Percentiles rank a stretch among this genome's conserved stretches.
Evolutionary conservation across 768 basidiomycete genomes (phyloP).

Genomic region (Lentinula guzmanii): DNA sequence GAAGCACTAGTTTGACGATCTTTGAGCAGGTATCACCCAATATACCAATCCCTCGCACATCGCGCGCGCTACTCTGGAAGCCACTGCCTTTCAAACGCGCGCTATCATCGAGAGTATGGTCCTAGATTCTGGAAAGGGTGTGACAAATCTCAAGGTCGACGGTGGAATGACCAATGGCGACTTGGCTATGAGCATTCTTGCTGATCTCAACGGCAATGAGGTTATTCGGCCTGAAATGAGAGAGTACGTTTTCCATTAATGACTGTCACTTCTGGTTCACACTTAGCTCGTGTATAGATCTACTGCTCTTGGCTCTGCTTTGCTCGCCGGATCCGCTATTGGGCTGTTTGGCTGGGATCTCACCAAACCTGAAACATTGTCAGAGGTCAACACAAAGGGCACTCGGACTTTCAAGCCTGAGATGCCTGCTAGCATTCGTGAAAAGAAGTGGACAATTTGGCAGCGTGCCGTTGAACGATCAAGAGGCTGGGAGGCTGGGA

Average conservation of each 20-base stretch:
- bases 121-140: slow-evolving; percentile 70
- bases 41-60: slow-evolving; percentile 92
- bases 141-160: slow-evolving; percentile 89
- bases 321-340: slow-evolving; percentile 88
- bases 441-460: slow-evolving; percentile 76
- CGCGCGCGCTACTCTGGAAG: slow-evolving; percentile 91
- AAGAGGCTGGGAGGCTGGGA: slow-evolving; percentile 60
- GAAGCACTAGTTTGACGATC: neutral
- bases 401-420: slow-evolving; percentile 62
- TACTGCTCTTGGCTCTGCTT: slow-evolving; percentile 93
- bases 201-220: slow-evolving; percentile 86
- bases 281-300: slow-evolving; percentile 45
- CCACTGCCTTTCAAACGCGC: slow-evolving; percentile 92
- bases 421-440: slow-evolving; percentile 46
- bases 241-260: slow-evolving; percentile 55
- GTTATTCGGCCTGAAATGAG: slow-evolving; percentile 95
- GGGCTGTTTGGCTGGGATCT: slow-evolving; percentile 91
- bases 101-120: slow-evolving; percentile 96
- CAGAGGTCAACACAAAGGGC: slow-evolving; percentile 83
- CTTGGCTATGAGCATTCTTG: slow-evolving; percentile 78
- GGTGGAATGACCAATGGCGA: slow-evolving; percentile 97
- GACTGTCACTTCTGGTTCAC: neutral
- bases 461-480: slow-evolving; percentile 83
- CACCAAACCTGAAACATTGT: slow-evolving; percentile 74
- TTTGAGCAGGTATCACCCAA: slow-evolving; percentile 57